Evolutionary conservation across 768 basidiomycete genomes (phyloP).

Genomic region (Auricularia heimuer): DNA sequence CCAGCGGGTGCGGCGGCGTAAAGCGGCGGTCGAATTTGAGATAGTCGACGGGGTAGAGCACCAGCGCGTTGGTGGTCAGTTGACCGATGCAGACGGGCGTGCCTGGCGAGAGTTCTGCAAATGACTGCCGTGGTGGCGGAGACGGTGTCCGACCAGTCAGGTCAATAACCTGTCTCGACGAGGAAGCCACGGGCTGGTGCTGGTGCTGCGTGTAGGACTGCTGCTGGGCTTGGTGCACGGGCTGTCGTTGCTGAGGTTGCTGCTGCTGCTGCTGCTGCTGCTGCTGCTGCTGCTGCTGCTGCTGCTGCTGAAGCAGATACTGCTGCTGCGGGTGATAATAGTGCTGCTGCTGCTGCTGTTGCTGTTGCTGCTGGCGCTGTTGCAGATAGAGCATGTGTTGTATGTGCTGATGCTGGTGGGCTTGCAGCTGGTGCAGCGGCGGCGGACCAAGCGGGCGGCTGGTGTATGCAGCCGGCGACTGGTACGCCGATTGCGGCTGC

Average conservation of each 20-base stretch:
- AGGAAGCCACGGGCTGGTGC: slow-evolving; percentile 1
- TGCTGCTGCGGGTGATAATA: slow-evolving; percentile 21
- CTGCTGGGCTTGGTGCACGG: not conserved
- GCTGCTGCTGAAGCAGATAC: slow-evolving; percentile 6
- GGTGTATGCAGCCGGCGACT: not conserved
- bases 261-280: slow-evolving; percentile 11
- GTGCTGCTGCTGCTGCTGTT: slow-evolving; percentile 16
- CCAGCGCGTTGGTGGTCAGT: slow-evolving; percentile 69
- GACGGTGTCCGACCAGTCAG: slow-evolving; percentile 9
- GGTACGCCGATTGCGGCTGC: slow-evolving; percentile 2
- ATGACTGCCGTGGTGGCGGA: not conserved
- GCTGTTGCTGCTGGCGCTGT: slow-evolving; percentile 1
- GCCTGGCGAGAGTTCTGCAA: slow-evolving; percentile 55
- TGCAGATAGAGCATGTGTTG: not conserved
- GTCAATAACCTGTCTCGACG: slow-evolving; percentile 6
- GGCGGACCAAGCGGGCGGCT: slow-evolving; percentile 1
- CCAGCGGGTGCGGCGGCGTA: slow-evolving; percentile 24
- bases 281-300: slow-evolving; percentile 5
- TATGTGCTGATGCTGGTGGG: slow-evolving; percentile 2
- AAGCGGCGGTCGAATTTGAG: slow-evolving; percentile 34
- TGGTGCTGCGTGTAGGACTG: not conserved
- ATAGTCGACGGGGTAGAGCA: slow-evolving; percentile 74
- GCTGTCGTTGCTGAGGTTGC: slow-evolving; percentile 2
- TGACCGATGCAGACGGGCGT: slow-evolving; percentile 86
- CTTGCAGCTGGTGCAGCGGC: slow-evolving; percentile 4